These are phyloP conservation scores for Breynia disticha DNA, from an alignment of 441 rosid genomes.

Conservation along the genomic window DNA sequence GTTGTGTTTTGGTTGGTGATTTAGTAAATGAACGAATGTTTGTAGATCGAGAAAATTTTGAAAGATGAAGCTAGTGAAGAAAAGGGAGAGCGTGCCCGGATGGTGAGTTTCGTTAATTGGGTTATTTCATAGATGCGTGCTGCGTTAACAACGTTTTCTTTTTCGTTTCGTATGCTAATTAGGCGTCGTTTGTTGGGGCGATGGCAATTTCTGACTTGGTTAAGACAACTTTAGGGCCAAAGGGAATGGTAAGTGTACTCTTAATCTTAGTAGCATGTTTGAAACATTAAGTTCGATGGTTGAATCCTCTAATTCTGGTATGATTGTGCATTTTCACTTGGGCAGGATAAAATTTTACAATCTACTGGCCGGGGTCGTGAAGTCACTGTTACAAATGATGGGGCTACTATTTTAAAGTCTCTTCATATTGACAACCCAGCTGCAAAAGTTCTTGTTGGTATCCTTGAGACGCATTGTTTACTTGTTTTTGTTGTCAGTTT, in stretches of 20 bases:
- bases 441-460: conserved; percentile 95
- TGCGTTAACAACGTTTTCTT: background rate
- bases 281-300: background rate
- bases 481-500: too few species aligned
- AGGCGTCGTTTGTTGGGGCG: conserved; percentile 95
- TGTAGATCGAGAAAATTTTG: conserved; percentile 58
- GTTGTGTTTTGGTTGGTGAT: background rate
- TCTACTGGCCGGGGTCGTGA: conserved; percentile 79
- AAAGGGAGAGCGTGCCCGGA: conserved; percentile 94
- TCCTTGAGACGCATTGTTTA: conserved; percentile 26
- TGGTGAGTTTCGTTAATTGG: conserved; percentile 39
- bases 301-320: background rate
- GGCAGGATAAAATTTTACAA: conserved; percentile 87
- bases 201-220: conserved; percentile 88
- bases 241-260: conserved; percentile 70
- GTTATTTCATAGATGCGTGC: background rate
- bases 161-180: background rate
- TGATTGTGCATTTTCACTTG: conserved; percentile 9
- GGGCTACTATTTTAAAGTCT: conserved; percentile 92
- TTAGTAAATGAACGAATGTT: conserved; percentile 10
- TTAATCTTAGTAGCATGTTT: background rate
- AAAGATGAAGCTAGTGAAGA: conserved; percentile 96
- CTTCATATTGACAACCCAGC: conserved; percentile 93
- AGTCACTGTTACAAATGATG: conserved; percentile 93
- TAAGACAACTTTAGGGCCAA: conserved; percentile 94